Percentiles rank a stretch among this genome's conserved stretches.
These are phyloP conservation scores for Umbelopsis sp. DNA, from an alignment of 192 early-diverging fungal genomes.

Conservation along the genomic window DNA sequence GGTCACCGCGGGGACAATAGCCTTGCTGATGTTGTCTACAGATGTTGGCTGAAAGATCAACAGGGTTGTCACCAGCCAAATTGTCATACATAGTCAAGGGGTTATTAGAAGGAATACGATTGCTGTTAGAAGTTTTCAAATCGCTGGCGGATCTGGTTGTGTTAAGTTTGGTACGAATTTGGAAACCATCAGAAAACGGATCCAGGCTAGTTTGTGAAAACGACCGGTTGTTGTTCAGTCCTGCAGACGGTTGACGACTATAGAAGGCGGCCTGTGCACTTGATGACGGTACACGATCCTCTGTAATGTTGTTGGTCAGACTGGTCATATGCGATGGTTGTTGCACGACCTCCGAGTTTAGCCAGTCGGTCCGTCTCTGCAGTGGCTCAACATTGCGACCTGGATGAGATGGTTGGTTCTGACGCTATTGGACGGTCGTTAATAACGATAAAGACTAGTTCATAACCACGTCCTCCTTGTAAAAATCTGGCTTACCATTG, in stretches of 20 bases:
- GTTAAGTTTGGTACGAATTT: not conserved
- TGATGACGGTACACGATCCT: constrained; percentile 10
- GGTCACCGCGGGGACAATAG: constrained; percentile 51
- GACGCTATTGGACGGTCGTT: not conserved
- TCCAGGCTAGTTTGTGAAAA: constrained; percentile 17
- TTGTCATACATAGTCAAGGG: constrained; percentile 14
- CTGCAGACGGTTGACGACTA: constrained; percentile 16
- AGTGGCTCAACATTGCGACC: constrained; percentile 46
- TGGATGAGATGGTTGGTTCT: constrained; percentile 48
- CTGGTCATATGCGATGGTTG: constrained; percentile 31
- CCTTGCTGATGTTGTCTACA: constrained; percentile 48
- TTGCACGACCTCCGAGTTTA: constrained; percentile 43
- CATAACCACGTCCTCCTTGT: too few species aligned
- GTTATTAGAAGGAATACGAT: constrained; percentile 8
- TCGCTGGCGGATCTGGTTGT: constrained; percentile 1
- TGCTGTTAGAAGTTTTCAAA: not conserved
- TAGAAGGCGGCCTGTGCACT: constrained; percentile 29
- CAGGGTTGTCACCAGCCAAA: not conserved
- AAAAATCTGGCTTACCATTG: not conserved
- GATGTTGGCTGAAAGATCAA: constrained; percentile 19
- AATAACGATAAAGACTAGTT: not conserved
- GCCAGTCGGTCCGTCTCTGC: constrained; percentile 39
- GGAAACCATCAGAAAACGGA: constrained; percentile 21
- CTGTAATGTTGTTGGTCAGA: not conserved
- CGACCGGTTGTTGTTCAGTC: constrained; percentile 4